Base-by-base conservation (phyloP, 495 filamentous ascomycete species). In the Hypoxylon subgilvum region DNA sequence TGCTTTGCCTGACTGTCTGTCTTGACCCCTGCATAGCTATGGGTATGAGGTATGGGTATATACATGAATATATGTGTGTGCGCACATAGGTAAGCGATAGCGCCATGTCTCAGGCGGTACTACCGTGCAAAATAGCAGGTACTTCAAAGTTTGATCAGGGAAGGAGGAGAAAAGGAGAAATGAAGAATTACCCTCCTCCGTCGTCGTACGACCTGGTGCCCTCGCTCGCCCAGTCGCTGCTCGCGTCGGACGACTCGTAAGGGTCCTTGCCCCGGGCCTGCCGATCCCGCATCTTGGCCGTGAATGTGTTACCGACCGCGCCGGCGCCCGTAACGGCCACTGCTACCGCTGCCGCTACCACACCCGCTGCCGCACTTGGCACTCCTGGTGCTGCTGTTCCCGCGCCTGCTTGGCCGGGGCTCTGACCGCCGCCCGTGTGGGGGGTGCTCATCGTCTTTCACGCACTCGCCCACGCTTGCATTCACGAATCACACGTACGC, bases 221-320 rank as follows among this genome's bases (percentile, higher is more conserved):
- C 7, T 56, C 57, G 18, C 34, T 14, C 7, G 50, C 25, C 41
- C 40, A 51, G 28, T 69, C 68, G 34, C 53, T 39, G 17, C 66
- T 69, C 28, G 45, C 65, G 18, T 66, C 69, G 7, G 63, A 71
- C 4, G 66, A 66, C 30, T 62, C 38, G 67, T 79, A 80, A 1
- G 77, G 77, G 59, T 81, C 73, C 50, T 80, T 81, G 16, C 79
- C 79, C n/a, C 81, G 69, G 3, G 81, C 79, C 63, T 84, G 81
- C 4, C 74, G 72, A 58, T 82, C 78, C 47, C 76, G 74, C 79
- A 79, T 80, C 35, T 68, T 38, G 10, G 68, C 21, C 7, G 75
- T 74, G 65, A 77, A 74, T 9, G 40, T 12, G 4, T 40, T 45
- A 5, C 19, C 39, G 27, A 10, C 44, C 21, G 17, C n/a, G 10